Evolutionary conservation across 2,329 filamentous ascomycete species (phyloP), one percentile per base, ranked within the genome.

Genomic region (Cryphonectria radicalis): DNA sequence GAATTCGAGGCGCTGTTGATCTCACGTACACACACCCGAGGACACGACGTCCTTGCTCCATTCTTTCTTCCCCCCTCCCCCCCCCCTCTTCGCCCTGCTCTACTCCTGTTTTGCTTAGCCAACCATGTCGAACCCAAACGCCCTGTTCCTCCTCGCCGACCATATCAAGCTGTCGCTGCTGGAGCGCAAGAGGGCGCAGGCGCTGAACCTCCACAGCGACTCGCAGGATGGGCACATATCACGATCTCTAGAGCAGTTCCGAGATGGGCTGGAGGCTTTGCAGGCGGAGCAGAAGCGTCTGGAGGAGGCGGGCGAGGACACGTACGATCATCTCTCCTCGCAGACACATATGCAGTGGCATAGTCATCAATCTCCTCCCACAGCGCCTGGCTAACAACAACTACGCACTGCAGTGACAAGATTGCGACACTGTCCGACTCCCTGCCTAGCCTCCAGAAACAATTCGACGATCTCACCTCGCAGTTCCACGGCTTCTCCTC

Each of bases 161-260:
- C 95, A 98, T 82, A 93, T 98, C 86, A 98, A 98, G 83, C 89
- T 98, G 73, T 97, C 95, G 19, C 88, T 99, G 22, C 90, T 98
- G 37, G 96, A 98, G 84, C 91, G 95, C 71, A 92, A 97, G 83
- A 91, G 95, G 71, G 94, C 95, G 65, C 90, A 93, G 77, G 92
- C 90, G 19, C 87, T 97, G 62, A 91, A 94, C 76, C 88, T 97
- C 70, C 89, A 94, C 72, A 89, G 89, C 66, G 92, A 92, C 79
- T 90, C 91, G 28, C 93, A 97, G 81, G 94, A 98, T 83, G 92
- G 92, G 57, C 93, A 97, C 80, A 95, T 98, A 76, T 92, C 93
- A 22, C 89, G 93, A 67, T 98, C 95, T 3, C 85, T 99, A 67
- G 93, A 97, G 72, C 94, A 95, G 74, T 89, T 99, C 74, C 89